Evolutionary conservation across 148 eudicot genomes (phyloP), one percentile per base, ranked within the genome.

Genomic region (Chenopodium formosanum): DNA sequence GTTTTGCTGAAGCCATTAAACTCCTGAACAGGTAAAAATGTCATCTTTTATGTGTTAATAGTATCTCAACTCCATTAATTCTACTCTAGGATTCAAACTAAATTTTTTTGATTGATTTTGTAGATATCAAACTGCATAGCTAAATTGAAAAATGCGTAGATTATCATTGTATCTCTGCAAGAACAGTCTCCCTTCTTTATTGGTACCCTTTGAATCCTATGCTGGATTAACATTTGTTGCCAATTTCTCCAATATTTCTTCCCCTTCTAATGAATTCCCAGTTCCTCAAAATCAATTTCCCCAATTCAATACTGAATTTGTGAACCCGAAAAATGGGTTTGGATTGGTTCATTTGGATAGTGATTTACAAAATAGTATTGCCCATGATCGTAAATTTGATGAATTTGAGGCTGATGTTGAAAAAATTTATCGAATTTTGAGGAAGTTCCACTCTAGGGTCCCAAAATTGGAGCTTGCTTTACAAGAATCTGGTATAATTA

Each of bases 391-490:
- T 60, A 83, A 48, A 64, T 52, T 75, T 63, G 97, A 94, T 80
- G 97, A 90, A 82, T 92, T 94, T 82, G 83, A 85, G 40, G 83
- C 82, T 72, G 97, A 95, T 80, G 97, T 95, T 63, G 99, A 95
- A 82, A 93, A 86, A 84, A 77, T 90, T 1, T 95, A 94, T 77
- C 84, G 90, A 78, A 92, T 94, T 78, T 85, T 95, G 29, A 88
- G 94, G 48, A 94, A 89, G 64, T 92, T 92, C 53, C 97, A 95
- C 82, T 86, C 97, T 48, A 87, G 97, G 86, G 91, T 91, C 82
- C 90, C 97, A 13, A 95, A 95, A 81, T 73, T 95, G 74, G 97
- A 95, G 85, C 95, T 91, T 68, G 99, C 99, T 75, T 82, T 95
- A 83, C 79, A 82, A 60, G 88, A 94, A 82, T 92, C 99, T 3